Percentiles rank a stretch among this genome's conserved stretches.
phyloP scores from a whole-genome alignment of 2,329 filamentous ascomycete species.

The Coleophoma cylindrospora region DNA sequence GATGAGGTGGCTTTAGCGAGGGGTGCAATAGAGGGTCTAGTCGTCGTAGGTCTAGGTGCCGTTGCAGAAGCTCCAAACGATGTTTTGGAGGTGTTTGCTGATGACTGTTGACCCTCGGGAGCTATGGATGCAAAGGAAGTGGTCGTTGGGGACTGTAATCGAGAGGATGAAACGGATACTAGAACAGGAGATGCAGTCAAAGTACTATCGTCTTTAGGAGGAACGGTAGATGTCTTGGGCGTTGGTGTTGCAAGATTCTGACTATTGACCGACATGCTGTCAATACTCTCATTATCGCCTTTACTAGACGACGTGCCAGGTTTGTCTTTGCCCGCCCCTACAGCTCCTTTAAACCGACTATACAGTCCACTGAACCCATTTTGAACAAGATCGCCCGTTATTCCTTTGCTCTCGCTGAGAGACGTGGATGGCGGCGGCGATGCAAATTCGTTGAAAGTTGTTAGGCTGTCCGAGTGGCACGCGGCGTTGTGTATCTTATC shows the following conservation, averaged over 20 bases:
- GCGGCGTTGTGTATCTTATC: constrained; percentile 86
- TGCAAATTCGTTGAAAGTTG: constrained; percentile 91
- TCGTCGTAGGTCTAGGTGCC: constrained; percentile 19
- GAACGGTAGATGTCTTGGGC: constrained; percentile 35
- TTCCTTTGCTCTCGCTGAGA: constrained; percentile 60
- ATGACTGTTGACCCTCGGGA: constrained; percentile 23
- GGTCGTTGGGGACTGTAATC: constrained; percentile 23
- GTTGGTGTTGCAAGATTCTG: constrained; percentile 33
- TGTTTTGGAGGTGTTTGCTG: constrained; percentile 23
- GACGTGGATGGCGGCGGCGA: constrained; percentile 57
- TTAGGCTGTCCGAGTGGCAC: constrained; percentile 79
- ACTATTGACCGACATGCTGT: constrained; percentile 37
- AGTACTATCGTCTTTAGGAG: constrained; percentile 32
- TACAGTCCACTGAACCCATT: constrained; percentile 88
- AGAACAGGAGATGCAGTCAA: constrained; percentile 30
- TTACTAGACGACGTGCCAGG: constrained; percentile 22
- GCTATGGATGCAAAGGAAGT: constrained; percentile 20
- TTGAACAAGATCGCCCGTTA: constrained; percentile 70
- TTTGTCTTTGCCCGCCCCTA: constrained; percentile 63
- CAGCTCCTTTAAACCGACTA: constrained; percentile 75
- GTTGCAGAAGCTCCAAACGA: constrained; percentile 15
- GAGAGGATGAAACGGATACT: constrained; percentile 22
- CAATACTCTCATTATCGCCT: constrained; percentile 37
- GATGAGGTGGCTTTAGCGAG: constrained; percentile 25
- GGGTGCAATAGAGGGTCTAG: constrained; percentile 21